phyloP scores from a whole-genome alignment of 106 monocot genomes.

The Chionographis japonica region DNA sequence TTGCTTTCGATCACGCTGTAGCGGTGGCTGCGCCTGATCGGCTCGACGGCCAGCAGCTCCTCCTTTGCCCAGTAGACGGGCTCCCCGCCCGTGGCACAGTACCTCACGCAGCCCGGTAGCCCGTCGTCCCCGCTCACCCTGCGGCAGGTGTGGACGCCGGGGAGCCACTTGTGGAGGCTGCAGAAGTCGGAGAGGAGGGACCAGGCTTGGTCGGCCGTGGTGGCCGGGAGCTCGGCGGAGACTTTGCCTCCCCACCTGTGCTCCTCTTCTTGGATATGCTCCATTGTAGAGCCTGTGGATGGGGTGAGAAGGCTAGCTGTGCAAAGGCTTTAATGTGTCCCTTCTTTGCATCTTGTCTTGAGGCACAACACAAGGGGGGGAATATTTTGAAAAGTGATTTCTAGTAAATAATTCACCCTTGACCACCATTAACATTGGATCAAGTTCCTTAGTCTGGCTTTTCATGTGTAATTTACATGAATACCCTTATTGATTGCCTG shows the following conservation, averaged over 20 bases:
- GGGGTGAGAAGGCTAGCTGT: too few species aligned
- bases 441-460: too few species aligned
- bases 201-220: slow-evolving; percentile 32
- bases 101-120: slow-evolving; percentile 15
- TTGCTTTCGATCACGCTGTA: slow-evolving; percentile 48
- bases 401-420: too few species aligned
- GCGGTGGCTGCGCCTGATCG: slow-evolving; percentile 3
- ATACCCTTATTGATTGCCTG: too few species aligned
- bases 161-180: slow-evolving; percentile 27
- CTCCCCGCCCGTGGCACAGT: slow-evolving; percentile 1
- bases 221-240: slow-evolving; percentile 9
- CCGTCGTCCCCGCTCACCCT: slow-evolving; percentile 16
- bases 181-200: slow-evolving; percentile 35
- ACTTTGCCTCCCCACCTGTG: slow-evolving; percentile 31
- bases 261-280: too few species aligned
- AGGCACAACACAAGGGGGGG: too few species aligned
- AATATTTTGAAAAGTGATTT: too few species aligned
- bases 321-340: too few species aligned
- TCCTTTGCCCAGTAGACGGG: slow-evolving; percentile 17
- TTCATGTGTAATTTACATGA: too few species aligned
- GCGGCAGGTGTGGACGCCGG: slow-evolving; percentile 16
- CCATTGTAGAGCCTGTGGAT: too few species aligned
- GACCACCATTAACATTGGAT: too few species aligned
- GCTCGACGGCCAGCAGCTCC: slow-evolving; percentile 20
- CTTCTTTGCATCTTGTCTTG: too few species aligned